Percentiles rank a stretch among this genome's conserved stretches.
These are phyloP conservation scores for Claviceps sp. DNA, from an alignment of 2,329 filamentous ascomycete species.

Conservation along the genomic window DNA sequence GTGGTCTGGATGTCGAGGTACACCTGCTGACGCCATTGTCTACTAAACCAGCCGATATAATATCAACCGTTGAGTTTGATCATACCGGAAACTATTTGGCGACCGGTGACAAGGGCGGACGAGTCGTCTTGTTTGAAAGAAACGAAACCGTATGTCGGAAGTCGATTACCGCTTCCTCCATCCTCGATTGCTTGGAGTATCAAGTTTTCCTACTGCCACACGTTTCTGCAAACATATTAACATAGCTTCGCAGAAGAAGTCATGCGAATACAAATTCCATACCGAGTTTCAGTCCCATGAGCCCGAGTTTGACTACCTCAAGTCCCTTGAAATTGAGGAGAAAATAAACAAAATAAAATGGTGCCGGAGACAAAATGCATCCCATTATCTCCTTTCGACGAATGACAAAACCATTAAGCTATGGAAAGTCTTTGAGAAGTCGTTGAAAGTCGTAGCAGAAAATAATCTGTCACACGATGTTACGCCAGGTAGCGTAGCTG, in stretches of 20 bases:
- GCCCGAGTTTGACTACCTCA: slow-evolving; percentile 97
- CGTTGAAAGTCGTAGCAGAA: slow-evolving; percentile 94
- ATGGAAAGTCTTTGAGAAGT: slow-evolving; percentile 99
- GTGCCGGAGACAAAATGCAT: slow-evolving; percentile 96
- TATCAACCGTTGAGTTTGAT: slow-evolving; percentile 83
- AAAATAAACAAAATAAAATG: slow-evolving; percentile 99
- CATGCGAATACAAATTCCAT: slow-evolving; percentile 99
- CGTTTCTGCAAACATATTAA: background rate
- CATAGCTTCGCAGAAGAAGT: slow-evolving; percentile 70
- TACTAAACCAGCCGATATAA: slow-evolving; percentile 58
- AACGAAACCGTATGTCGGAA: slow-evolving; percentile 72
- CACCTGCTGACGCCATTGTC: slow-evolving; percentile 10
- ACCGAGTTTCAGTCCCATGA: slow-evolving; percentile 99
- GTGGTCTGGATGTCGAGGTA: slow-evolving; percentile 6
- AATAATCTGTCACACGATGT: slow-evolving; percentile 95
- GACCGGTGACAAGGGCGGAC: slow-evolving; percentile 79
- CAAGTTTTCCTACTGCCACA: background rate
- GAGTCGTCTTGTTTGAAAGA: slow-evolving; percentile 76
- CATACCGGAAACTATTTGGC: slow-evolving; percentile 82
- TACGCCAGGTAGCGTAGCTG: slow-evolving; percentile 59
- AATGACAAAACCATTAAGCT: slow-evolving; percentile 99
- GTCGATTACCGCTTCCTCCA: background rate
- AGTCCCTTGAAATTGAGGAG: slow-evolving; percentile 98
- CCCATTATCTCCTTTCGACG: slow-evolving; percentile 93
- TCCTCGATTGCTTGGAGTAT: background rate